Evolutionary conservation across 441 rosid species (phyloP).

Genomic region (Kokia cookei): DNA sequence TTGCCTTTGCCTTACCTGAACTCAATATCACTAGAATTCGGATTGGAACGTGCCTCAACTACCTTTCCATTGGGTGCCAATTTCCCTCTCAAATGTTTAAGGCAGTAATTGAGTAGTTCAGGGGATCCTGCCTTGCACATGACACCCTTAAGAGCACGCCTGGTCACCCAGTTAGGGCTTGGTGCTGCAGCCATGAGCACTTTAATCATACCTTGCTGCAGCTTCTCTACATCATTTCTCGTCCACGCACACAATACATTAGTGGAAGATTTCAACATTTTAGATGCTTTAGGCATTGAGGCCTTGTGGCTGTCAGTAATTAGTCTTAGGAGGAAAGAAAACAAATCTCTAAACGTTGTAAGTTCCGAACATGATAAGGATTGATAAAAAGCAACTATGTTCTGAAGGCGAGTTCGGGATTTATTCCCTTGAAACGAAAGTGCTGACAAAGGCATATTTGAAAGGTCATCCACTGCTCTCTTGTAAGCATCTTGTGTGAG

Average conservation of each 20-base stretch:
- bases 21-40: slow-evolving; percentile 38
- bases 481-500: slow-evolving; percentile 46
- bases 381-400: slow-evolving; percentile 40
- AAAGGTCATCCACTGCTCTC: slow-evolving; percentile 38
- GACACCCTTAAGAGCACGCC: slow-evolving; percentile 55
- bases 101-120: slow-evolving; percentile 61
- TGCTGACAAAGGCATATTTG: slow-evolving; percentile 35
- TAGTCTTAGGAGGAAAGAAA: slow-evolving; percentile 41
- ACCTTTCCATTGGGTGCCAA: slow-evolving; percentile 29
- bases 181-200: slow-evolving; percentile 34
- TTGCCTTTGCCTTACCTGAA: slow-evolving; percentile 37
- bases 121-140: slow-evolving; percentile 42
- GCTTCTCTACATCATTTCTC: slow-evolving; percentile 39
- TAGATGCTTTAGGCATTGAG: not conserved
- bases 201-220: slow-evolving; percentile 44
- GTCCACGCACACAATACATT: slow-evolving; percentile 45
- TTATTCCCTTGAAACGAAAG: slow-evolving; percentile 38
- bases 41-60: slow-evolving; percentile 38
- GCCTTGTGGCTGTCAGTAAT: slow-evolving; percentile 21
- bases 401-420: slow-evolving; percentile 38
- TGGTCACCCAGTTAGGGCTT: slow-evolving; percentile 38
- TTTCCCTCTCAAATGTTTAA: slow-evolving; percentile 48
- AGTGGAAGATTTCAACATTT: slow-evolving; percentile 6
- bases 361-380: slow-evolving; percentile 45
- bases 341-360: slow-evolving; percentile 46